These are phyloP conservation scores for Pythium guiyangense DNA, from an alignment of 352 stramenopile genomes.

Conservation along the genomic window DNA sequence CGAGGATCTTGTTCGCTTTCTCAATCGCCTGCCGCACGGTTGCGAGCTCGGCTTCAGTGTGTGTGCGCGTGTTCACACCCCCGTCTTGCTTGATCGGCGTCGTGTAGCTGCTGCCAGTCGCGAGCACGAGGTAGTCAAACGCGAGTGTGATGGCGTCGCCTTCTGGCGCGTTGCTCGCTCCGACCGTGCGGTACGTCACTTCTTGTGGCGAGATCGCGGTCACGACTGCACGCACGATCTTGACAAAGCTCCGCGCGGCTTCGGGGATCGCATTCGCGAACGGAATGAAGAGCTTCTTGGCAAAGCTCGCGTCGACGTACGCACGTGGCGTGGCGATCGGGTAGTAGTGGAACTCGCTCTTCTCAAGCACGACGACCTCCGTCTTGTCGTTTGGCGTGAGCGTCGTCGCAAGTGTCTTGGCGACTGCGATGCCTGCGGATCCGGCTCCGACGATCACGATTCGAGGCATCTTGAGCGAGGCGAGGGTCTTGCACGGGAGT, in stretches of 20 bases:
- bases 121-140: conserved; percentile 61
- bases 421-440: conserved; percentile 33
- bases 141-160: no score
- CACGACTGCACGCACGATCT: conserved; percentile 36
- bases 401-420: conserved; percentile 27
- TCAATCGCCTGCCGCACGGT: conserved; percentile 30
- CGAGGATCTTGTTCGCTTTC: conserved; percentile 38
- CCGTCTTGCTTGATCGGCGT: conserved; percentile 50
- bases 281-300: conserved; percentile 53
- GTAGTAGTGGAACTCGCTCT: conserved; percentile 51
- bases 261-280: conserved; percentile 42
- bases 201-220: conserved; percentile 33
- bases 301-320: conserved; percentile 35
- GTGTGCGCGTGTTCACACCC: conserved; percentile 16
- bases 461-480: no score
- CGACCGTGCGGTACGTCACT: no score
- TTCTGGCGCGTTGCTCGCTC: no score
- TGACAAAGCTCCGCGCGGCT: conserved; percentile 24
- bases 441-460: conserved; percentile 55
- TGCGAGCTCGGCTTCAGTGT: no score
- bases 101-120: conserved; percentile 55
- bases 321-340: conserved; percentile 35
- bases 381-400: conserved; percentile 29
- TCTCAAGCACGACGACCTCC: conserved; percentile 47
- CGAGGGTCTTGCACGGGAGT: no score